A percentile compares a stretch with the other conserved stretches of the same genome.
Evolutionary conservation across 2,329 filamentous ascomycete species (phyloP).

Genomic region (Colletotrichum noveboracense): DNA sequence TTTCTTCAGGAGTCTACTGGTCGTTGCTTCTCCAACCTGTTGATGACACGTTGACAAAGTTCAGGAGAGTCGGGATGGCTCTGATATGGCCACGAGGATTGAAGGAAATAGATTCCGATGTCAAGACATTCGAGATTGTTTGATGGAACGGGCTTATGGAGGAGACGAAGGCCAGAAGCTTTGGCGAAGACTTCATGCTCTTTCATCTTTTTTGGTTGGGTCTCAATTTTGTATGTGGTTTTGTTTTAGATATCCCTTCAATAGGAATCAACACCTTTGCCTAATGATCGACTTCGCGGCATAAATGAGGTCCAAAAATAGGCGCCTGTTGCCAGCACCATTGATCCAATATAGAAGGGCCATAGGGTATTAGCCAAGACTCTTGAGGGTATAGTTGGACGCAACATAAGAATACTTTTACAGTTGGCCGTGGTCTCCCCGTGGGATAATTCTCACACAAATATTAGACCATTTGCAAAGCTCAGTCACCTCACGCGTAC

Average conservation of each 20-base stretch:
- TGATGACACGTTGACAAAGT: neutral
- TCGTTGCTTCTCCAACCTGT: neutral
- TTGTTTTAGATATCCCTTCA: neutral
- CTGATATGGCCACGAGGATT: neutral
- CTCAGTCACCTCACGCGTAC: neutral
- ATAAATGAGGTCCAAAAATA: neutral
- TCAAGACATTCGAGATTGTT: neutral
- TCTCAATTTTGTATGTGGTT: no score
- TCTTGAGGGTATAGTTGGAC: slow-evolving; percentile 20
- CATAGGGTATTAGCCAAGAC: slow-evolving; percentile 5
- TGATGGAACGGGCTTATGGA: neutral
- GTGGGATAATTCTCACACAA: rapidly evolving
- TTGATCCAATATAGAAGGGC: neutral
- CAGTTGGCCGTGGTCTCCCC: neutral
- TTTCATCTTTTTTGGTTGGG: neutral
- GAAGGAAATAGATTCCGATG: neutral
- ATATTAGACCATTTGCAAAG: neutral
- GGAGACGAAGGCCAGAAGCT: no score
- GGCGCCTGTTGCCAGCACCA: neutral
- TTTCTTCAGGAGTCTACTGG: neutral
- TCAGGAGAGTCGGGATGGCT: neutral
- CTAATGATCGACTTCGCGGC: slow-evolving; percentile 13
- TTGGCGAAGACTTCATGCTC: neutral
- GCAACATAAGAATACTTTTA: neutral
- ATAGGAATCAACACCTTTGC: slow-evolving; percentile 30